Evolutionary conservation across 768 basidiomycete genomes (phyloP).

Genomic region (Termitomyces titanicus): DNA sequence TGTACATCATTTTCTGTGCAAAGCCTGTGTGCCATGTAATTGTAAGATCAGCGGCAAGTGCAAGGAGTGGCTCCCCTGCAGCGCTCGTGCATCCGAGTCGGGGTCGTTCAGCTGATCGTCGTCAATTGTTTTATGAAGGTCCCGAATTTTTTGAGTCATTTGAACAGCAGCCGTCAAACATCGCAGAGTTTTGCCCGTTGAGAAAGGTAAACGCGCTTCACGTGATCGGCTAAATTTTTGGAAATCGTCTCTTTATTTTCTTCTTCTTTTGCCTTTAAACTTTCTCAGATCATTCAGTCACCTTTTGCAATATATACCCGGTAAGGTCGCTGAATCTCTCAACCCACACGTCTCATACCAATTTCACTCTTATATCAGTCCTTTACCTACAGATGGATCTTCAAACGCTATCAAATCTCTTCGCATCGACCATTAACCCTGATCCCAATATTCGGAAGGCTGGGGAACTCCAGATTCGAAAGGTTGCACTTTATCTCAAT

Average conservation of each 20-base stretch:
- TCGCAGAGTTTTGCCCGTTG: no score
- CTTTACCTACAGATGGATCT: slow-evolving; percentile 53
- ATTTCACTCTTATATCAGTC: neutral
- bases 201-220: slow-evolving; percentile 15
- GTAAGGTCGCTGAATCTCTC: slow-evolving; percentile 6
- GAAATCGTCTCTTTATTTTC: slow-evolving; percentile 5
- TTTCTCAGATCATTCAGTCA: slow-evolving; percentile 3
- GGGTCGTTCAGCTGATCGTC: no score
- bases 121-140: no score
- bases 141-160: no score
- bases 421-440: slow-evolving; percentile 74
- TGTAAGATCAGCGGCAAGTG: no score
- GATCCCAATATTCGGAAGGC: slow-evolving; percentile 87
- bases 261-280: neutral
- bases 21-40: no score
- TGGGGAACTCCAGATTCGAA: slow-evolving; percentile 84
- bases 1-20: no score
- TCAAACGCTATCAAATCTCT: slow-evolving; percentile 71
- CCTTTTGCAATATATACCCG: slow-evolving; percentile 16
- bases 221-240: slow-evolving; percentile 17
- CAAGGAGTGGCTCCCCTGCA: no score
- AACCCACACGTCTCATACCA: neutral
- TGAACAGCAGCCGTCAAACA: no score
- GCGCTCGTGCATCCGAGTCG: no score
- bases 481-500: slow-evolving; percentile 40